Evolutionary conservation across 805 yeast genomes (phyloP).

Genomic region (Komagataella phaffii): DNA sequence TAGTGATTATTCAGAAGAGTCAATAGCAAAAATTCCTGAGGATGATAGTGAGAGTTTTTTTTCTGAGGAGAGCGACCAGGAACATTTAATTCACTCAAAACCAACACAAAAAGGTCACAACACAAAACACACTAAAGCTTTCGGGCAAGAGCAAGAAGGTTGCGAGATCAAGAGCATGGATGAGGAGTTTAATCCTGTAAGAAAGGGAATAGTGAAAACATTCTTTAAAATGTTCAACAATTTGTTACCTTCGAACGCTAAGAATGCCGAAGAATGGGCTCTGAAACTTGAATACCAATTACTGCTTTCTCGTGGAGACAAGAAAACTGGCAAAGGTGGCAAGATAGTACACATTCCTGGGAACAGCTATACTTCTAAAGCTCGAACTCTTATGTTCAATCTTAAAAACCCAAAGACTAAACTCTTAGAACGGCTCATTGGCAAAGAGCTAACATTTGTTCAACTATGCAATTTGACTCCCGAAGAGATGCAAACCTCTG

Average conservation of each 20-base stretch:
- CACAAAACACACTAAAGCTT: constrained; percentile 7
- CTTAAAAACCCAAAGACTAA: constrained; percentile 42
- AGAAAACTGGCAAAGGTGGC: not conserved
- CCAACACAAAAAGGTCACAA: constrained; percentile 6
- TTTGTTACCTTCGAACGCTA: not conserved
- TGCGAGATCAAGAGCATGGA: not conserved
- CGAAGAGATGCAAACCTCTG: constrained; percentile 71
- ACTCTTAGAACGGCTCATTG: constrained; percentile 44
- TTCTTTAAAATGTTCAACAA: not conserved
- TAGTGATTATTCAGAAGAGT: not conserved
- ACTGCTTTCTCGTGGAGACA: not conserved
- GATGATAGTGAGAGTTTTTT: constrained; percentile 8
- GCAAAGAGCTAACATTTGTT: constrained; percentile 36
- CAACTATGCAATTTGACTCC: constrained; percentile 52
- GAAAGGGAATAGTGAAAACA: not conserved
- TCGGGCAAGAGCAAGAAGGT: not conserved
- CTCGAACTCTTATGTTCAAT: constrained; percentile 53
- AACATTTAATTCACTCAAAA: constrained; percentile 5
- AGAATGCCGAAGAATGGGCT: not conserved
- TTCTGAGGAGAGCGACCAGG: constrained; percentile 6
- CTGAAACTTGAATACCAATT: not conserved
- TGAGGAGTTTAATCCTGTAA: not conserved
- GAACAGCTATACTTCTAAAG: constrained; percentile 45
- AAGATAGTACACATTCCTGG: constrained; percentile 4
- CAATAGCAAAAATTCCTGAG: constrained; percentile 4